Evolutionary conservation across 352 stramenopile genomes (phyloP), one percentile per base, ranked within the genome.

Genomic region (Pythium vanterpoolii): DNA sequence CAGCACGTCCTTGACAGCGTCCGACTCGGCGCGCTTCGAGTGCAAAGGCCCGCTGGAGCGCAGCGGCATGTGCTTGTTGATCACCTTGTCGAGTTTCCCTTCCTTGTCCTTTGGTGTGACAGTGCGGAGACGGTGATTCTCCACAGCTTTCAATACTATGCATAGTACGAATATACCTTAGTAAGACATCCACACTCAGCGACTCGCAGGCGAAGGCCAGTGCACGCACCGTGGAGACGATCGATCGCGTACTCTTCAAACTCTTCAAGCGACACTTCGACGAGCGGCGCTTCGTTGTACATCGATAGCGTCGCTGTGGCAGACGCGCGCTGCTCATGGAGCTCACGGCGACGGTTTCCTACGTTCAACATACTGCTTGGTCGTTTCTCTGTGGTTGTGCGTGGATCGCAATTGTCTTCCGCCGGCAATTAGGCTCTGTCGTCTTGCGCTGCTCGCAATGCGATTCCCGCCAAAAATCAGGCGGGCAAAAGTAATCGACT

Each of bases 231-330:
- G 40, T 98, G 92, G 66, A 99, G 77, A 4, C 97, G 77, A 61
- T 99, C 95, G 47, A 99, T 94, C 5, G 97, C 96, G 71, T 98
- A 98, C 48, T 97, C 83, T 73, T 99, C 97, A 84, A 99, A 99
- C 66, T 99, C 92, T 68, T 99, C 96, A 33, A 99, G 73, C 62
- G 89, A 98, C 40, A 99, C 82, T 73, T 99, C 96, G 13, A 97
- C 83, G 40, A 87, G 73, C 19, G 96, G 97, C 54, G 95, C 81
- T 48, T 97, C 83, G 18, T 90, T 85, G 72, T 99, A 99, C 69
- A 99, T 86, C 49, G 86, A 96, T 52, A 97, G 74, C 73, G 89
- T 92, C 44, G 81, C 83, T 30, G 76, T 51, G 21, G 70, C 69
- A 42, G 74, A 63, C 34, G 66, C 64, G 45, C 76, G 75, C 39